Evolutionary conservation across 192 early-diverging fungal species (phyloP).

Genomic region (Linnemannia hyalina): DNA sequence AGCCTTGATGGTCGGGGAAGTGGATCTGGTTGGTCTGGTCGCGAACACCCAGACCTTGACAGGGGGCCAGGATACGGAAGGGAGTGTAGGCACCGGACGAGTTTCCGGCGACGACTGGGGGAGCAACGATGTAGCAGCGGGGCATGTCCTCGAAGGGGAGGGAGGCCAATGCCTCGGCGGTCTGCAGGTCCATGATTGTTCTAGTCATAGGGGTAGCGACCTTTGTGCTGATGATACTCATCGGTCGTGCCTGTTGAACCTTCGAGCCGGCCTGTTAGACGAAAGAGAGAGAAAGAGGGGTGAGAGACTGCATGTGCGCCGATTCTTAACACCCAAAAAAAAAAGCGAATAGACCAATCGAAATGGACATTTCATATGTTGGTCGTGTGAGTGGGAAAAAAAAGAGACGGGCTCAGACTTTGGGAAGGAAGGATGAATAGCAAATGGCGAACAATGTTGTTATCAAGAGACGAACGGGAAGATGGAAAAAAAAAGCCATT

Average conservation of each 20-base stretch:
- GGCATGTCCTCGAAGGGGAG: slow-evolving; percentile 46
- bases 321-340: neutral
- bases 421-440: neutral
- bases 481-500: neutral
- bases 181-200: slow-evolving; percentile 28
- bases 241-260: slow-evolving; percentile 10
- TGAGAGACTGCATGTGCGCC: neutral
- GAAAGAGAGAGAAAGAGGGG: neutral
- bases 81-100: slow-evolving; percentile 22
- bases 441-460: neutral
- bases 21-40: slow-evolving; percentile 29
- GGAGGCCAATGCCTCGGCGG: slow-evolving; percentile 26
- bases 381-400: neutral
- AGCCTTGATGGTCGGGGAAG: slow-evolving; percentile 37
- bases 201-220: neutral
- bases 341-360: neutral
- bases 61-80: slow-evolving; percentile 41
- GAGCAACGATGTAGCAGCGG: slow-evolving; percentile 31
- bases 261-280: neutral
- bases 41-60: slow-evolving; percentile 34
- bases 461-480: neutral
- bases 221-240: slow-evolving; percentile 17
- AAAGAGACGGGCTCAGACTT: neutral
- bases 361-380: neutral
- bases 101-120: slow-evolving; percentile 1